Evolutionary conservation across 345 rosid genomes (phyloP).

Genomic region (Bruguiera parviflora): DNA sequence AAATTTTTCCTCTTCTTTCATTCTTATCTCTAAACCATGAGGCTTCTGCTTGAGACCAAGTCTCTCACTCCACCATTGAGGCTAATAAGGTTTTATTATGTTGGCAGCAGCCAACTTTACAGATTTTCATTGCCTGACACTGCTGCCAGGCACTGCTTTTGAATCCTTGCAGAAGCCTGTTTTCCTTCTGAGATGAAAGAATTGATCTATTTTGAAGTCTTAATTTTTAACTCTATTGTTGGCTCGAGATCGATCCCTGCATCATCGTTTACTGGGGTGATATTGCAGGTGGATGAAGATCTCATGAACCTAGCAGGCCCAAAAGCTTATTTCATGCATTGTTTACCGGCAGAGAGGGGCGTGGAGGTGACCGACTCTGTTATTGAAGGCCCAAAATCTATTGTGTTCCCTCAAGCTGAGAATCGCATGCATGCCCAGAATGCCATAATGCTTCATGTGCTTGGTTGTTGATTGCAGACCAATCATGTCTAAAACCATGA

Average conservation of each 20-base stretch:
- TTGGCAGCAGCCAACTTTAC: background rate
- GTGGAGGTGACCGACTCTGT: conserved; percentile 85
- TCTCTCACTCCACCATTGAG: too few species aligned
- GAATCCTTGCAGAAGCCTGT: too few species aligned
- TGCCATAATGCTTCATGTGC: conserved; percentile 76
- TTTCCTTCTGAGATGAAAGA: background rate
- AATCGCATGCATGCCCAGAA: conserved; percentile 96
- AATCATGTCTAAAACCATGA: too few species aligned
- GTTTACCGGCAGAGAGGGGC: conserved; percentile 97
- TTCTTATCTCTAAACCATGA: too few species aligned
- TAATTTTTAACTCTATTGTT: background rate
- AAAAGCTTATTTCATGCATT: conserved; percentile 91
- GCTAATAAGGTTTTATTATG: background rate
- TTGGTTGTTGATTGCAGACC: conserved; percentile 36
- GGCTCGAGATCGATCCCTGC: too few species aligned
- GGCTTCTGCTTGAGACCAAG: too few species aligned
- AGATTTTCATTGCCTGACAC: background rate
- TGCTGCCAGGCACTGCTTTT: too few species aligned
- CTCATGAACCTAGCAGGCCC: conserved; percentile 86
- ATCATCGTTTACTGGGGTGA: background rate
- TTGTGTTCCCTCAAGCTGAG: conserved; percentile 93
- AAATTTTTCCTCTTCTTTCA: too few species aligned
- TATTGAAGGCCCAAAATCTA: conserved; percentile 83
- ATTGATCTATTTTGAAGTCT: background rate
- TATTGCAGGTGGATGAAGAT: conserved; percentile 71